Evolutionary conservation across 2,329 filamentous ascomycete species (phyloP).

Genomic region (Chaetomiaceae sp.): DNA sequence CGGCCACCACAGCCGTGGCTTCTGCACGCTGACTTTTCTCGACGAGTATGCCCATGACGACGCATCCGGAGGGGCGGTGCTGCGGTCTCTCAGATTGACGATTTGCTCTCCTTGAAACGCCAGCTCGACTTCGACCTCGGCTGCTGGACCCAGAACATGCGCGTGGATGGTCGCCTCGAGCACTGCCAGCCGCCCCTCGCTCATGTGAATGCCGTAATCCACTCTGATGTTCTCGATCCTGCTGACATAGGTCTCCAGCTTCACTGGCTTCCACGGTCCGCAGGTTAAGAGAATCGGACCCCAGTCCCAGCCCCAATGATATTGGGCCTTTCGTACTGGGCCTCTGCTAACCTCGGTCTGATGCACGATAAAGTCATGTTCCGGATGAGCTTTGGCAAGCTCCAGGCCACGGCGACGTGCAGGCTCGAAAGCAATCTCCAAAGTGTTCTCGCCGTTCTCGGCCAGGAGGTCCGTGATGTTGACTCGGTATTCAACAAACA

Average conservation of each 20-base stretch:
- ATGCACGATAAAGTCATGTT: constrained; percentile 34
- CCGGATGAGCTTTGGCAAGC: constrained; percentile 20
- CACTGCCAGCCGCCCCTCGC: neutral
- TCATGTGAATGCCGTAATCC: constrained; percentile 25
- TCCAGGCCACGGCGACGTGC: constrained; percentile 33
- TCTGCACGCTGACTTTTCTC: neutral
- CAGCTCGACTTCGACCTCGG: constrained; percentile 18
- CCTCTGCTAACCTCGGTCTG: constrained; percentile 43
- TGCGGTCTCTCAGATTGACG: neutral
- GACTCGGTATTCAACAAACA: constrained; percentile 58
- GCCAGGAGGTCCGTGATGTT: constrained; percentile 42
- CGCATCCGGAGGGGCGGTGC: neutral
- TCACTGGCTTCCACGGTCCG: constrained; percentile 63
- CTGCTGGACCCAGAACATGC: constrained; percentile 15
- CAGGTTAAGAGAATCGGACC: constrained; percentile 59
- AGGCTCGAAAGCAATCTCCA: constrained; percentile 56
- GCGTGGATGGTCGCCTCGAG: constrained; percentile 4
- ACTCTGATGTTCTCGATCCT: constrained; percentile 56
- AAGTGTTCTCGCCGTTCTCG: constrained; percentile 35
- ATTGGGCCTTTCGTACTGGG: constrained; percentile 62
- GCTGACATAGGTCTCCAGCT: constrained; percentile 58
- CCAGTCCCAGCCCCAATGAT: constrained; percentile 71
- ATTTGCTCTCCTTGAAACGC: constrained; percentile 24
- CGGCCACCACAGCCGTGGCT: constrained; percentile 38
- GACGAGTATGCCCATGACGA: constrained; percentile 8